Conservation (phyloP, 495 filamentous ascomycete genomes). For the Xylaria flabelliformis region DNA sequence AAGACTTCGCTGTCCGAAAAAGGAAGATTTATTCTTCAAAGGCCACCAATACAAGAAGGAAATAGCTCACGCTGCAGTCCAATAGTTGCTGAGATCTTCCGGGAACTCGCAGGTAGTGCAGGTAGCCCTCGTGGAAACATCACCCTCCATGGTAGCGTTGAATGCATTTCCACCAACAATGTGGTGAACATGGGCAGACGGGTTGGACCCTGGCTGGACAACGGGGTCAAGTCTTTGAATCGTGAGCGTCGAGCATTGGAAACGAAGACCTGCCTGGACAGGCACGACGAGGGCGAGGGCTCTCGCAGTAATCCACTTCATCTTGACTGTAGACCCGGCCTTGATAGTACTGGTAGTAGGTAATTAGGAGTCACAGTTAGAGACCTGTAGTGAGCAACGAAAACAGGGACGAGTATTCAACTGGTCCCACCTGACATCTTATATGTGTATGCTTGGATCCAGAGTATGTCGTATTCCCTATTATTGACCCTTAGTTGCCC, state of each 20-base stretch:
- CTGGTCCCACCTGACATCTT: neutral
- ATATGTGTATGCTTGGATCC: conserved; percentile 12
- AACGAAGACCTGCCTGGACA: conserved; percentile 55
- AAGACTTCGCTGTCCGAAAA: neutral
- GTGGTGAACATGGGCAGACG: conserved; percentile 57
- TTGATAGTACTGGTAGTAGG: neutral
- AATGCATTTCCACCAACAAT: conserved; percentile 60
- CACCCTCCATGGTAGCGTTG: conserved; percentile 55
- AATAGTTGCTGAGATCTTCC: conserved; percentile 58
- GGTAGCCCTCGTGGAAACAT: conserved; percentile 48
- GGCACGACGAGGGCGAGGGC: conserved; percentile 47
- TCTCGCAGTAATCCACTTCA: conserved; percentile 53
- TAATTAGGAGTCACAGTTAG: neutral
- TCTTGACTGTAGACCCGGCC: conserved; percentile 26
- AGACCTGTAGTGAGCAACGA: conserved; percentile 1
- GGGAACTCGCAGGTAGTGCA: conserved; percentile 57
- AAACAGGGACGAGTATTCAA: neutral
- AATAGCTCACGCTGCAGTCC: conserved; percentile 50
- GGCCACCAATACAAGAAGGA: neutral
- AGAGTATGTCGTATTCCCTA: neutral
- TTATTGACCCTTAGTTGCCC: neutral
- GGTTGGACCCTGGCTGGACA: conserved; percentile 53
- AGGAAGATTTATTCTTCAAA: neutral
- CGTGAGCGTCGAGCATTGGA: conserved; percentile 56
- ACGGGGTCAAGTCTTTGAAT: conserved; percentile 58